Evolutionary conservation across 2,329 filamentous ascomycete genomes (phyloP), one percentile per base, ranked within the genome.

Genomic region (Dactylellina drechsleri): DNA sequence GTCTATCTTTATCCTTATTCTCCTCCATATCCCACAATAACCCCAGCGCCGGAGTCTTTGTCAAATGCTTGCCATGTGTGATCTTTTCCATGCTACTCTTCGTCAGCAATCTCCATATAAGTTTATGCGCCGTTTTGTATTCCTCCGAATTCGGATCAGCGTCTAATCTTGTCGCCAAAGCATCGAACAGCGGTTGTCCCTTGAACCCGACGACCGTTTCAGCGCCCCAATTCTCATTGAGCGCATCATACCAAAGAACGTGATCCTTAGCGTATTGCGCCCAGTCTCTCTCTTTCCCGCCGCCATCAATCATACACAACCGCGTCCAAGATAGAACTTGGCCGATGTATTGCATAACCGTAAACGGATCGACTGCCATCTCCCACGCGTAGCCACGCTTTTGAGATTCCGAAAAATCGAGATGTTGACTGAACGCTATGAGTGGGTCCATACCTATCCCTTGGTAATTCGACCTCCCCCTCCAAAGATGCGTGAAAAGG

Each of bases 261-360:
- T 79, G 79, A 16, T 81, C 80, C 6, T 78, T 76, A 65, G 77
- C 81, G 68, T 82, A 83, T 41, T 81, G 80, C 12, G 78, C 77
- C 0, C 82, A 82, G 28, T 81, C 80, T 53, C 81, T 80, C 5
- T 70, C 64, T 6, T 61, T 56, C 6, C 47, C 66, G 0, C 80
- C 79, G 31, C 83, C 82, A 16, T 81, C 74, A 18, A 83, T 79
- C 71, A 80, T 80, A 23, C 81, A 80, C n/a, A 81, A 70, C n/a
- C 81, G 77, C 5, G 78, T 65, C 83, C 83, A 85, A 12, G 80
- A 80, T 2, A 83, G 72, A 31, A 83, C 80, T 49, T 84, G 83
- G 0, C 79, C 78, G 6, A 83, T 80, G 56, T 84, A 84, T 13
- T 83, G 82, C 28, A 83, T 64, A 0, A 83, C 66, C 0, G 79